These are phyloP conservation scores for Hymenoscyphus albidus DNA, from an alignment of 2,329 filamentous ascomycete genomes.

Conservation along the genomic window DNA sequence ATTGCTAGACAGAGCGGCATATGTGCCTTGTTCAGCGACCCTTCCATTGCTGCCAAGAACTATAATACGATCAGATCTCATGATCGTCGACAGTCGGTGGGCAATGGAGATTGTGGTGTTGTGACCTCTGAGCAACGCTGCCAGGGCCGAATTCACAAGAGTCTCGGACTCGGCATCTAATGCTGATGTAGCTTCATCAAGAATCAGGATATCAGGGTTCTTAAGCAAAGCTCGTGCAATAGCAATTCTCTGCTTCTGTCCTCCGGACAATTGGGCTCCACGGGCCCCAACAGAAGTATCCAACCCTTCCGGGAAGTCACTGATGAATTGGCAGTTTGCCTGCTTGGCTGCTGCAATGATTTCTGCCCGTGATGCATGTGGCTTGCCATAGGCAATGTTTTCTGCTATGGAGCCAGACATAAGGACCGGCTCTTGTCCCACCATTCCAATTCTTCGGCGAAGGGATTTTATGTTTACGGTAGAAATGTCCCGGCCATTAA, in stretches of 20 bases:
- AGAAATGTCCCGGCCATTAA: slow-evolving; percentile 79
- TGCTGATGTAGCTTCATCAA: slow-evolving; percentile 94
- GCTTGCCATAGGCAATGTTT: slow-evolving; percentile 89
- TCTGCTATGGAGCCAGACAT: slow-evolving; percentile 82
- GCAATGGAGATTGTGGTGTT: slow-evolving; percentile 98
- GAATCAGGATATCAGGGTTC: slow-evolving; percentile 91
- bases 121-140: slow-evolving; percentile 73
- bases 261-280: slow-evolving; percentile 89
- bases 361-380: slow-evolving; percentile 70
- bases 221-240: slow-evolving; percentile 94
- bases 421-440: slow-evolving; percentile 91
- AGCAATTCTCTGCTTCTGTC: slow-evolving; percentile 96
- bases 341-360: slow-evolving; percentile 83
- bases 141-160: slow-evolving; percentile 86
- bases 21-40: slow-evolving; percentile 88
- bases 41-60: slow-evolving; percentile 81
- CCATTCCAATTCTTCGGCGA: slow-evolving; percentile 87
- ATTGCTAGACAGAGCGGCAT: slow-evolving; percentile 68
- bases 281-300: slow-evolving; percentile 91
- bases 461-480: slow-evolving; percentile 91
- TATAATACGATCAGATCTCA: slow-evolving; percentile 90
- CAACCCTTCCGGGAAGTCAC: slow-evolving; percentile 91
- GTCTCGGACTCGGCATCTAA: slow-evolving; percentile 96
- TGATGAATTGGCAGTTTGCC: slow-evolving; percentile 95
- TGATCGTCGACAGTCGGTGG: slow-evolving; percentile 92